Conservation (phyloP, 2,329 filamentous ascomycete genomes). For the Huntiella decipiens region DNA sequence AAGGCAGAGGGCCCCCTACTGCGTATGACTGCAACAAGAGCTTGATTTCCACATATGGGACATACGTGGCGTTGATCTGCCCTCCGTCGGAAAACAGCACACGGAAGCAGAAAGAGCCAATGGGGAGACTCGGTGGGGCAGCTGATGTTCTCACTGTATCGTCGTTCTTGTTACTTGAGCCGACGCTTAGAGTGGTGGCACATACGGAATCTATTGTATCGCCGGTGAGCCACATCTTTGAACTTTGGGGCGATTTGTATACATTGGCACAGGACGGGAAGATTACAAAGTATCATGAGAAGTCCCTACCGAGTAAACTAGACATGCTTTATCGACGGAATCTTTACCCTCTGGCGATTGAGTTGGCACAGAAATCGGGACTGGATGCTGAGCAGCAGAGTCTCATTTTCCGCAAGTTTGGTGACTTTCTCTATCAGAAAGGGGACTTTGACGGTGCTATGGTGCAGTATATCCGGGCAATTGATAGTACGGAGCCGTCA, state of each 20-base stretch:
- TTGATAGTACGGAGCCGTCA: conserved; percentile 88
- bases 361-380: conserved; percentile 74
- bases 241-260: conserved; percentile 81
- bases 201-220: conserved; percentile 74
- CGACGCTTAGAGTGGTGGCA: conserved; percentile 73
- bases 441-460: conserved; percentile 96
- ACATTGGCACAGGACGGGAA: conserved; percentile 85
- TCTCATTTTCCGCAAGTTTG: conserved; percentile 80
- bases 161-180: conserved; percentile 80
- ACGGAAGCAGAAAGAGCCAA: conserved; percentile 8
- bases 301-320: conserved; percentile 71
- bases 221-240: conserved; percentile 60
- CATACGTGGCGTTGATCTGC: conserved; percentile 76
- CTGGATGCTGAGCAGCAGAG: conserved; percentile 70
- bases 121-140: conserved; percentile 50
- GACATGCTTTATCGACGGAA: conserved; percentile 90
- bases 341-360: conserved; percentile 78
- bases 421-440: conserved; percentile 85
- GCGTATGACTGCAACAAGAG: conserved; percentile 86
- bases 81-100: conserved; percentile 32
- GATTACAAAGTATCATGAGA: conserved; percentile 80
- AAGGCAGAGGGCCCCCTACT: conserved; percentile 71
- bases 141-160: conserved; percentile 72
- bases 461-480: conserved; percentile 92
- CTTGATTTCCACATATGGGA: conserved; percentile 55